A percentile compares a stretch with the other conserved stretches of the same genome.
Conservation (phyloP, 805 yeast genomes). For the Ogataea dorogensis region DNA sequence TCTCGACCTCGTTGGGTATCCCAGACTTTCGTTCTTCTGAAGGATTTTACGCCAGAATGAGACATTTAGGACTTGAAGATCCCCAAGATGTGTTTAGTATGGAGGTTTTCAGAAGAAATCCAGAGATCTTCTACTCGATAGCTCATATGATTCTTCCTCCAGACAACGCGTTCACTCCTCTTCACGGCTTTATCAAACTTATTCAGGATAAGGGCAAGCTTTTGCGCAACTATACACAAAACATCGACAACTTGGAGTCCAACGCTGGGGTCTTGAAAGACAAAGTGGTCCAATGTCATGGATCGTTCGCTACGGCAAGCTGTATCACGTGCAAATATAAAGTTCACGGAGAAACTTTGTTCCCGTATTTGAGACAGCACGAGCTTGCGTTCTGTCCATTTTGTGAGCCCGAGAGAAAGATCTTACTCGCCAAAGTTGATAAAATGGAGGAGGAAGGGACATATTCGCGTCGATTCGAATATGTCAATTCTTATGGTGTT, state of each 20-base stretch:
- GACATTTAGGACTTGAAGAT: constrained; percentile 68
- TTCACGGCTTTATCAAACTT: constrained; percentile 75
- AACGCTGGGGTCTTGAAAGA: constrained; percentile 69
- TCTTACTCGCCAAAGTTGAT: constrained; percentile 28
- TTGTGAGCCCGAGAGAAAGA: constrained; percentile 48
- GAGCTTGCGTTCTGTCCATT: constrained; percentile 72
- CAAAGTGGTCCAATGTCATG: constrained; percentile 84
- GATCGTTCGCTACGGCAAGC: constrained; percentile 85
- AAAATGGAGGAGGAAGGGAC: constrained; percentile 33
- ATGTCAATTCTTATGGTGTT: constrained; percentile 64
- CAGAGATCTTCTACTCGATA: constrained; percentile 77
- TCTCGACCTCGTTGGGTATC: constrained; percentile 83
- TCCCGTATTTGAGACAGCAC: constrained; percentile 53
- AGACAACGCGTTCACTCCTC: constrained; percentile 60
- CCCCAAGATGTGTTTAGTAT: constrained; percentile 90
- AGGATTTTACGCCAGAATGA: constrained; percentile 74
- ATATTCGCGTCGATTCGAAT: constrained; percentile 28
- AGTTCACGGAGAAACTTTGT: constrained; percentile 65
- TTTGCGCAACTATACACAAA: constrained; percentile 84
- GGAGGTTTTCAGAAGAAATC: constrained; percentile 68
- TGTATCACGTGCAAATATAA: constrained; percentile 73
- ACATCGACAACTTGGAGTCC: constrained; percentile 84
- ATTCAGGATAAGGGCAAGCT: constrained; percentile 75
- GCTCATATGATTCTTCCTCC: constrained; percentile 86
- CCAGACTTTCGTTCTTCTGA: constrained; percentile 91